These are phyloP conservation scores for Axilococcus clingmanii DNA, from an alignment of 139 green algal species.

Conservation along the genomic window DNA sequence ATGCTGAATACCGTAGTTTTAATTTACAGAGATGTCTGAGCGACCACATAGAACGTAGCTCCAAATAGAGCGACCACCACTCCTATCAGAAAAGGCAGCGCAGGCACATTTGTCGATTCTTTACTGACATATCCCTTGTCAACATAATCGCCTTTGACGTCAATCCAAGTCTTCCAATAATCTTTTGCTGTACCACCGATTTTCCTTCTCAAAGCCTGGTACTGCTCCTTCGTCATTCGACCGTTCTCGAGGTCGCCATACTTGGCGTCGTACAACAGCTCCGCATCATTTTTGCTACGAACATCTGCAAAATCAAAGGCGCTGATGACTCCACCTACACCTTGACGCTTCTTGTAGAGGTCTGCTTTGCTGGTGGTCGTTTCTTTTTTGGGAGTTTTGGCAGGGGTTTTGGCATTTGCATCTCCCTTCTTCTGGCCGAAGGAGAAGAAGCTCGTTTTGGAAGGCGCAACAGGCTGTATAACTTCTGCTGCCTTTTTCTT, in stretches of 20 bases:
- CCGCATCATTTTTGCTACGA: slow-evolving; percentile 36
- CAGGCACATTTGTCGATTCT: slow-evolving; percentile 29
- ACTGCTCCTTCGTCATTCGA: slow-evolving; percentile 46
- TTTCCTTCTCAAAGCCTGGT: slow-evolving; percentile 42
- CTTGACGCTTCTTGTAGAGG: slow-evolving; percentile 19
- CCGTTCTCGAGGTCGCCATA: slow-evolving; percentile 44
- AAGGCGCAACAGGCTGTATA: background rate
- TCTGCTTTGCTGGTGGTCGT: slow-evolving; percentile 15
- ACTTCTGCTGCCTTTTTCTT: background rate
- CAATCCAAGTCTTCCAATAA: slow-evolving; percentile 56
- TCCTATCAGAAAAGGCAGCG: slow-evolving; percentile 45
- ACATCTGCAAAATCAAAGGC: slow-evolving; percentile 53
- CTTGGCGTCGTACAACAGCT: slow-evolving; percentile 62
- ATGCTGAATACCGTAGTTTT: too few relatives aligned
- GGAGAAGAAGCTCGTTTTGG: background rate
- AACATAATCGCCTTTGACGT: slow-evolving; percentile 48
- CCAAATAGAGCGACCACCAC: slow-evolving; percentile 43
- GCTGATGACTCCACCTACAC: background rate
- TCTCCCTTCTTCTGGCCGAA: background rate
- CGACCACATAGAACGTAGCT: slow-evolving; percentile 37
- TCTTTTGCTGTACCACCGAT: slow-evolving; percentile 24
- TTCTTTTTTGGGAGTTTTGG: slow-evolving; percentile 1
- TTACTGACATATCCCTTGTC: slow-evolving; percentile 35
- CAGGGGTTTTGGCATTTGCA: background rate
- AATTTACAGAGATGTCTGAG: slow-evolving; percentile 23